Evolutionary conservation across 495 filamentous ascomycete species (phyloP).

Genomic region (Aspergillus nanangensis): DNA sequence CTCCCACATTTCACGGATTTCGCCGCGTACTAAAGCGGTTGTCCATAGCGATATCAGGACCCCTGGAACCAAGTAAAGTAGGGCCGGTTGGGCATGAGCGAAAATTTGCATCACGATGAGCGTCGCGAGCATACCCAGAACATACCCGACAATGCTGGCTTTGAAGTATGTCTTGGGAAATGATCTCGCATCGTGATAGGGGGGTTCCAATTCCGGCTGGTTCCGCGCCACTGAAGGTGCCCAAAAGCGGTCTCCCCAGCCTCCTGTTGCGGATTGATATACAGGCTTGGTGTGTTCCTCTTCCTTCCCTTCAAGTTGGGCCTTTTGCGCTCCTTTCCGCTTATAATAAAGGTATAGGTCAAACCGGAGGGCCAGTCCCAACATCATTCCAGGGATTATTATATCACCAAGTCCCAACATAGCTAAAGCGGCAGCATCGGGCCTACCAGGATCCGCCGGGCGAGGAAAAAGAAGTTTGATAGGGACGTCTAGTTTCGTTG

Average conservation of each 20-base stretch:
- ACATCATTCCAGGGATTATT: constrained; percentile 89
- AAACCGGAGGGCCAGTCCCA: constrained; percentile 82
- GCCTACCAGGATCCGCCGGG: constrained; percentile 38
- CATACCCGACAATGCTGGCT: constrained; percentile 72
- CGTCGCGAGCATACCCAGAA: constrained; percentile 73
- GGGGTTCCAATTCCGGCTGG: constrained; percentile 29
- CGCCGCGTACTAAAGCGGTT: constrained; percentile 68
- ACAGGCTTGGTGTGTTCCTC: constrained; percentile 45
- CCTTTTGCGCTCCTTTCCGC: constrained; percentile 43
- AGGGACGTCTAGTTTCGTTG: constrained; percentile 82
- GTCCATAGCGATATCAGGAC: constrained; percentile 73
- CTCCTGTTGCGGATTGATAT: constrained; percentile 56
- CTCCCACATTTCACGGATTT: constrained; percentile 68
- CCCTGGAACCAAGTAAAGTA: constrained; percentile 89
- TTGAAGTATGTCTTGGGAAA: constrained; percentile 91
- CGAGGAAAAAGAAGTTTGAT: constrained; percentile 89
- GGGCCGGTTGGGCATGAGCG: constrained; percentile 81
- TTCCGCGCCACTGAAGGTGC: constrained; percentile 30
- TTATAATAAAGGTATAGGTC: constrained; percentile 84
- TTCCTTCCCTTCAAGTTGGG: constrained; percentile 30
- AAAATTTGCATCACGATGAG: constrained; percentile 72
- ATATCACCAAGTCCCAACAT: constrained; percentile 96
- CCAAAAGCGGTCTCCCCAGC: constrained; percentile 90
- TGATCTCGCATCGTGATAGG: constrained; percentile 35
- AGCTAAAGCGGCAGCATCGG: constrained; percentile 47